Base-by-base conservation (phyloP, 345 rosid genomes). In the Bruguiera sexangula region DNA sequence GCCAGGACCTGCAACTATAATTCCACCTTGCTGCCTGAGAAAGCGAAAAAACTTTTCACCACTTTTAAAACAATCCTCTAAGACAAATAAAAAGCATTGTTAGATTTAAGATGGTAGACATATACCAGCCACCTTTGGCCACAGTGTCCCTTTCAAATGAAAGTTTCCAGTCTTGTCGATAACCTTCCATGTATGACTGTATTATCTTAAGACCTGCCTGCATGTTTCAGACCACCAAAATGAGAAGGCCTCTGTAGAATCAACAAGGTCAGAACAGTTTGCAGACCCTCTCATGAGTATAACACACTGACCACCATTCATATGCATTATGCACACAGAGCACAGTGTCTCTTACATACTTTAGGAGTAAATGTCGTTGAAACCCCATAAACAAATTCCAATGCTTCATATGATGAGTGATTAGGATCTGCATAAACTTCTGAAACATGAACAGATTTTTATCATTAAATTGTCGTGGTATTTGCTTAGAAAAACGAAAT, bases 351-450 rank as follows among this genome's bases (percentile, higher is more conserved):
- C 51, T 67, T 67, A 76, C 85, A 63, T 85, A 91, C 97, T 71
- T 87, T 84, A 50, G 96, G 97, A 5, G 97, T 89, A 83, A 94
- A 88, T n/a, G 90, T 91, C 63, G 87, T 83, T 46, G 80, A 26
- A 78, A 83, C 85, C 22, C 99, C 99, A 27, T 89, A 87, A 74
- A 83, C 96, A 79, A 91, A 95, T 60, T 81, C 78, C 10, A 91
- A 67, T 18, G 92, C 99, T 66, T 91, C 88, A 3, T 91, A 95
- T 2, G 95, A 85, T 66, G 86, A 80, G 6, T 91, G 95, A 72
- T 66, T 84, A 29, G 96, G 96, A 85, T 95, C 99, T 61, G 97
- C 97, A 79, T 95, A 91, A 13, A 95, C 96, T 85, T 89, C 99
- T 91, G 91, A 65, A 65, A 24, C 21, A 7, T 6, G 55, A 39